Evolutionary conservation across 2,329 filamentous ascomycete species (phyloP).

Genomic region (Reticulascus tulasneorum): DNA sequence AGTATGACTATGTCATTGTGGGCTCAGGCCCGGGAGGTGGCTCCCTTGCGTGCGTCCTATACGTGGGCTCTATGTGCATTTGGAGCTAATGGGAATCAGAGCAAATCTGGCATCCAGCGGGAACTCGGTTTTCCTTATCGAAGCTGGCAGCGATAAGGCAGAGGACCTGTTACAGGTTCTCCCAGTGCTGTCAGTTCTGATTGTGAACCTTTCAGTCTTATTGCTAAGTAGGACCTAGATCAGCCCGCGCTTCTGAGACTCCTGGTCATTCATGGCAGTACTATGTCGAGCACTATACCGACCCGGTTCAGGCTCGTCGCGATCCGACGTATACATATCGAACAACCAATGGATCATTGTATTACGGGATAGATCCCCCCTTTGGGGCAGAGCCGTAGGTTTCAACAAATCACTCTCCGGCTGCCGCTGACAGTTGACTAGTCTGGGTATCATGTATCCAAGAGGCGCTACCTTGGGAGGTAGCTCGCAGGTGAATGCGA

Average conservation of each 20-base stretch:
- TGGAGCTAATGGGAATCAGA: neutral
- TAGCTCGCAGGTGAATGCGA: constrained; percentile 29
- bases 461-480: constrained; percentile 22
- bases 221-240: neutral
- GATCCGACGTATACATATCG: constrained; percentile 14
- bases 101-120: constrained; percentile 2
- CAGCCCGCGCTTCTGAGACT: constrained; percentile 5
- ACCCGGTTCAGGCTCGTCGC: constrained; percentile 11
- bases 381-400: constrained; percentile 15
- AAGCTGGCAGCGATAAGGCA: constrained; percentile 15
- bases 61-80: neutral
- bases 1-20: constrained; percentile 4
- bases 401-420: neutral
- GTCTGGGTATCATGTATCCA: constrained; percentile 21
- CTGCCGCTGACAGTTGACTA: neutral
- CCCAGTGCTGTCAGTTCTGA: constrained; percentile 3
- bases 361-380: constrained; percentile 14
- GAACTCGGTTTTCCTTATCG: constrained; percentile 12
- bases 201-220: neutral
- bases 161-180: constrained; percentile 25
- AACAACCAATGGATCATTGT: constrained; percentile 13
- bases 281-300: constrained; percentile 16
- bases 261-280: constrained; percentile 13
- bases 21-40: constrained; percentile 6
- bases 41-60: constrained; percentile 1